Conservation (phyloP, 345 rosid genomes). For the Psidium guajava region DNA sequence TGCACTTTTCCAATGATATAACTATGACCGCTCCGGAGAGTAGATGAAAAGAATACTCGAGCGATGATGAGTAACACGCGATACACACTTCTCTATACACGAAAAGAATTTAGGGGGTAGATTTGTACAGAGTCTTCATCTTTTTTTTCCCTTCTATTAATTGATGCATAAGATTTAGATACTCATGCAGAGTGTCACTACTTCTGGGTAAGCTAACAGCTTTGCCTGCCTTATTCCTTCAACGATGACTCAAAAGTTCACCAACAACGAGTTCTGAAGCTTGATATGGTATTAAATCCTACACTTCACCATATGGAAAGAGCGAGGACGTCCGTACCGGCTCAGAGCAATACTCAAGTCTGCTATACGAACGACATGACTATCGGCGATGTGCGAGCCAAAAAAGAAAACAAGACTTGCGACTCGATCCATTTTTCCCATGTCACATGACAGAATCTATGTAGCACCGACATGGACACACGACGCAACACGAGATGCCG, state of each 20-base stretch:
- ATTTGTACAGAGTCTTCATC: not conserved
- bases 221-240: not conserved
- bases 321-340: not conserved
- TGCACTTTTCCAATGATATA: not conserved
- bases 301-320: not conserved
- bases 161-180: not conserved
- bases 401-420: not conserved
- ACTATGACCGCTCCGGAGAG: conserved; percentile 7
- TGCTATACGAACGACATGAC: not conserved
- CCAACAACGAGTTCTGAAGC: not conserved
- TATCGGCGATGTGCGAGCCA: not conserved
- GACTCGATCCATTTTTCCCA: not conserved
- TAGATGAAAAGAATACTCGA: not conserved
- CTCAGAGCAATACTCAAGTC: not conserved
- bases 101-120: not conserved
- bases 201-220: not conserved
- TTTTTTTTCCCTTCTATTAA: not conserved
- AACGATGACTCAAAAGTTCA: not conserved
- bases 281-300: not conserved
- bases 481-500: too few species aligned
- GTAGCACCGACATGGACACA: too few species aligned
- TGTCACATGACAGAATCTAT: not conserved
- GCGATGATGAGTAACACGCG: not conserved
- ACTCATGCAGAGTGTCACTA: not conserved
- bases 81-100: not conserved